Conservation (phyloP, 1,284 basidiomycete species). For the Tilletia indica region DNA sequence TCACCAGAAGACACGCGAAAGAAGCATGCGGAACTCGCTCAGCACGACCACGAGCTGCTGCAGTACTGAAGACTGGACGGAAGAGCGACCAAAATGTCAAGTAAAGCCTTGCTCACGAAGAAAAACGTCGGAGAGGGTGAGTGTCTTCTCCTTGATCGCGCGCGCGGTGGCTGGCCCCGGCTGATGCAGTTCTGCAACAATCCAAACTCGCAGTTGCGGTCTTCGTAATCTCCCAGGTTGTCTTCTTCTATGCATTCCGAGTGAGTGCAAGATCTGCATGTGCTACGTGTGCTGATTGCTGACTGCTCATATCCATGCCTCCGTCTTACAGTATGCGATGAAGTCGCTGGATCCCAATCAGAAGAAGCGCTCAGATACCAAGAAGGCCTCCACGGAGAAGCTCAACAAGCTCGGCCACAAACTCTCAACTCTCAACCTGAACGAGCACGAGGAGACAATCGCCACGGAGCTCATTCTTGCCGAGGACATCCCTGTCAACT, state of each 20-base stretch:
- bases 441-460: slow-evolving; percentile 60
- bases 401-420: slow-evolving; percentile 49
- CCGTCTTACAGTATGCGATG: slow-evolving; percentile 50
- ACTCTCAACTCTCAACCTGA: slow-evolving; percentile 40
- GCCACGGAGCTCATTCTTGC: slow-evolving; percentile 61
- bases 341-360: slow-evolving; percentile 55
- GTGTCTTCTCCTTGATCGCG: neutral
- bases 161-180: neutral
- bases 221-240: slow-evolving; percentile 53
- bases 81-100: neutral
- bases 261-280: slow-evolving; percentile 19
- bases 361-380: slow-evolving; percentile 51
- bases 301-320: neutral
- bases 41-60: no score
- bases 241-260: slow-evolving; percentile 58
- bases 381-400: slow-evolving; percentile 51
- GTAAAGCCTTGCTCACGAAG: neutral
- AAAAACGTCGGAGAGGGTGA: slow-evolving; percentile 18
- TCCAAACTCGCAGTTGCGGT: slow-evolving; percentile 32
- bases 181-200: neutral
- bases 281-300: neutral
- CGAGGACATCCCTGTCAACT: slow-evolving; percentile 60
- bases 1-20: no score
- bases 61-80: neutral
- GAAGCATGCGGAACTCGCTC: no score